These are phyloP conservation scores for Cadophora luteo-olivacea DNA, from an alignment of 2,329 filamentous ascomycete genomes.

Conservation along the genomic window DNA sequence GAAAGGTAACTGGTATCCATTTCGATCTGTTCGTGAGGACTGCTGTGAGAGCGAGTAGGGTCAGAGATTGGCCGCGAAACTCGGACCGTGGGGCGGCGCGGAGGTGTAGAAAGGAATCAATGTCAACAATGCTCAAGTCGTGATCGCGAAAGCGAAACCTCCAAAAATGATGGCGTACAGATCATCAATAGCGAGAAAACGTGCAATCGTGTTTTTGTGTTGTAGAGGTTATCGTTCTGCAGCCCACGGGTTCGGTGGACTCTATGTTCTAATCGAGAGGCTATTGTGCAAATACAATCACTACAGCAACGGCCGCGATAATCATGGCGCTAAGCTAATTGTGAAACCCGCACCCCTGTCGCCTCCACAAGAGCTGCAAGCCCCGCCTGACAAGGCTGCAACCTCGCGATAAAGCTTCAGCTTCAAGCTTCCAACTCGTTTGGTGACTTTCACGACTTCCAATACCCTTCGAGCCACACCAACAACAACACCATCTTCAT, in stretches of 20 bases:
- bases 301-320: background rate
- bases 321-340: background rate
- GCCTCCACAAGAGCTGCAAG: background rate
- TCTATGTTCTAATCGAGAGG: background rate
- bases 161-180: slow-evolving; percentile 27
- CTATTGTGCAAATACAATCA: background rate
- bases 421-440: background rate
- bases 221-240: background rate
- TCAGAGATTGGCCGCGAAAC: slow-evolving; percentile 15
- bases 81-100: slow-evolving; percentile 5
- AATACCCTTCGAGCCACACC: background rate
- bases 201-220: slow-evolving; percentile 28
- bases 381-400: slow-evolving; percentile 24
- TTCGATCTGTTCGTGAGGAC: slow-evolving; percentile 12
- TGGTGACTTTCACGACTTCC: background rate
- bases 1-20: slow-evolving; percentile 95
- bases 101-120: background rate
- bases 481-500: slow-evolving; percentile 14
- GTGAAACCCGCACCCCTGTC: background rate
- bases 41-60: slow-evolving; percentile 15
- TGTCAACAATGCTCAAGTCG: slow-evolving; percentile 34
- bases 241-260: background rate
- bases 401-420: background rate
- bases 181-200: slow-evolving; percentile 37
- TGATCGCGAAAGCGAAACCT: slow-evolving; percentile 41